These are phyloP conservation scores for Abelmoschus esculentus DNA, from an alignment of 345 rosid species.

Conservation along the genomic window DNA sequence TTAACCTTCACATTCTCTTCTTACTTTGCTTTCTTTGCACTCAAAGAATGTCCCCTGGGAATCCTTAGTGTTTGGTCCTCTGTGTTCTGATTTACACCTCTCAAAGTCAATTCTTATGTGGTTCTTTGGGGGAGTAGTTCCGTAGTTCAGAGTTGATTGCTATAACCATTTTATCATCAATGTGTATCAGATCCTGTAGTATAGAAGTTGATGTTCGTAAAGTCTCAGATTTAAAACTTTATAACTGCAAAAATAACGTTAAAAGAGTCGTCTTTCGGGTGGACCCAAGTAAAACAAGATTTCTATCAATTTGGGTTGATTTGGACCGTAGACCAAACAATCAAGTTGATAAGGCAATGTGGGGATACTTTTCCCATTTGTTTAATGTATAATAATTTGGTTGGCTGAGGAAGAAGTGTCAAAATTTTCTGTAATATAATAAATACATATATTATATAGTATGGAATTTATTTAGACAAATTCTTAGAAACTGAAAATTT, in stretches of 20 bases:
- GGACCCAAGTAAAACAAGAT: too few species aligned
- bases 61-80: constrained; percentile 17
- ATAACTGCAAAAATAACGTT: too few species aligned
- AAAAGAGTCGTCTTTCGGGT: too few species aligned
- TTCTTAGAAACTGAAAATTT: neutral
- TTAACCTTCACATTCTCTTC: constrained; percentile 4
- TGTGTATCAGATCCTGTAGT: too few species aligned
- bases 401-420: neutral
- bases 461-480: neutral
- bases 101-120: too few species aligned
- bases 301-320: neutral
- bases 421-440: neutral
- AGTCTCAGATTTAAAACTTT: too few species aligned
- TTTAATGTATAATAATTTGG: neutral
- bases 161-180: too few species aligned
- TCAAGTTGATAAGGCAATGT: neutral
- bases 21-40: constrained; percentile 53
- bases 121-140: too few species aligned
- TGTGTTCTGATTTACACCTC: constrained; percentile 20
- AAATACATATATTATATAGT: neutral
- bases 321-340: neutral
- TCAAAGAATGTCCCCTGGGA: constrained; percentile 35
- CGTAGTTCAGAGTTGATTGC: too few species aligned
- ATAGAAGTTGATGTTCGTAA: too few species aligned
- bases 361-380: neutral